These are phyloP conservation scores for Phaffia australis DNA, from an alignment of 768 basidiomycete genomes.

Conservation along the genomic window DNA sequence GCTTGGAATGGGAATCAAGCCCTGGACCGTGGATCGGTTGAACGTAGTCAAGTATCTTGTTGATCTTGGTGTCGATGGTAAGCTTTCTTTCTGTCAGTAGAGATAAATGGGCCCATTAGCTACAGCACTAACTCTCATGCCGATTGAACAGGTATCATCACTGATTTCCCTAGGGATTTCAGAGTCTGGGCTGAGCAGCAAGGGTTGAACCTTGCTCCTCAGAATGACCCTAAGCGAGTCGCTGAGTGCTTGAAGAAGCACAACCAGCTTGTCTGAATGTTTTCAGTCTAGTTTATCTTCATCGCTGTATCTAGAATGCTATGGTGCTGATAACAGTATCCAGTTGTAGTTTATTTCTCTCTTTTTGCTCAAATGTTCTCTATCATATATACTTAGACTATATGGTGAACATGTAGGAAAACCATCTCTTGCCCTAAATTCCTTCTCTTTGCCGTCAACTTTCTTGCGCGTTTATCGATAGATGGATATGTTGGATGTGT, in stretches of 20 bases:
- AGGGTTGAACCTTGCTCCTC: conserved; percentile 48
- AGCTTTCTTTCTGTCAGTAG: not conserved
- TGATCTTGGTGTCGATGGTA: conserved; percentile 56
- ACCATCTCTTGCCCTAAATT: too few relatives aligned
- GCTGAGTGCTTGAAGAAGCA: conserved; percentile 53
- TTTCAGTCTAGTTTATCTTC: too few relatives aligned
- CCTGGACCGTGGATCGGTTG: conserved; percentile 62
- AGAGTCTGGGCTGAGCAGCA: conserved; percentile 50
- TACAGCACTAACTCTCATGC: not conserved
- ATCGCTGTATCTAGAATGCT: too few relatives aligned
- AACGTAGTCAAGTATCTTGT: conserved; percentile 54
- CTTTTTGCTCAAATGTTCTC: too few relatives aligned
- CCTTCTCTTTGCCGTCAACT: too few relatives aligned
- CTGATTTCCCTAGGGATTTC: conserved; percentile 57
- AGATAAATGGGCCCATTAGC: not conserved
- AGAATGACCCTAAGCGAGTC: conserved; percentile 52
- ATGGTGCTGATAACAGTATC: too few relatives aligned
- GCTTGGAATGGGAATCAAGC: conserved; percentile 54
- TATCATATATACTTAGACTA: too few relatives aligned
- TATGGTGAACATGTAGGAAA: too few relatives aligned
- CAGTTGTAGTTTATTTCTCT: too few relatives aligned
- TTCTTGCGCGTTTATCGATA: too few relatives aligned
- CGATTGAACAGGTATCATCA: conserved; percentile 44
- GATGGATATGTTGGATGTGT: too few relatives aligned
- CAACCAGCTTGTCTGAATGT: conserved; percentile 28